A percentile compares a stretch with the other conserved stretches of the same genome.
These are phyloP conservation scores for Hypomyces perniciosus DNA, from an alignment of 2,329 filamentous ascomycete species.

Conservation along the genomic window DNA sequence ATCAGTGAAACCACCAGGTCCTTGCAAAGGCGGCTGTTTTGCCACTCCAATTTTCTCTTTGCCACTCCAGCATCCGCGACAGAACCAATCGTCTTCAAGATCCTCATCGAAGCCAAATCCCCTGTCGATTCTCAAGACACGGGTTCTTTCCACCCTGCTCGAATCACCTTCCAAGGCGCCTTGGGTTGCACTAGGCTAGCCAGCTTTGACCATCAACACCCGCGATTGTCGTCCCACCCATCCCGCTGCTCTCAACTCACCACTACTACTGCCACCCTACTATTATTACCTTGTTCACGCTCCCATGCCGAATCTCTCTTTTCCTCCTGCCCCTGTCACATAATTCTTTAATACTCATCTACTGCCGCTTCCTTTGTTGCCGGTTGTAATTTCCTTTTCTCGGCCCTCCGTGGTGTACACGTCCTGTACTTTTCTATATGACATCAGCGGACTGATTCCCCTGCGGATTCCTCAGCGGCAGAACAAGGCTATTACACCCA, in stretches of 20 bases:
- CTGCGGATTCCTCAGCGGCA: neutral
- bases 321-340: neutral
- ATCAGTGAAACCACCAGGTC: too few relatives aligned
- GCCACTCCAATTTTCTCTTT: slow-evolving; percentile 12
- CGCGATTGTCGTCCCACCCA: slow-evolving; percentile 12
- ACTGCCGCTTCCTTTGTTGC: neutral
- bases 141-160: slow-evolving; percentile 7
- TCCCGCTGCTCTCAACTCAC: slow-evolving; percentile 11
- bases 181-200: slow-evolving; percentile 14
- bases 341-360: neutral
- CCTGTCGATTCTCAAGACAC: slow-evolving; percentile 11
- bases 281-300: slow-evolving; percentile 9
- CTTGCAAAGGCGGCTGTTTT: slow-evolving; percentile 9
- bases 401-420: neutral
- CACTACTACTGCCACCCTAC: slow-evolving; percentile 11
- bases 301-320: slow-evolving; percentile 5
- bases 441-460: neutral
- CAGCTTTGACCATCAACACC: slow-evolving; percentile 15
- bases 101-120: slow-evolving; percentile 7
- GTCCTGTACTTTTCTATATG: neutral
- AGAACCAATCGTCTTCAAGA: slow-evolving; percentile 11
- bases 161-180: slow-evolving; percentile 6
- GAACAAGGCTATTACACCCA: neutral
- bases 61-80: slow-evolving; percentile 5
- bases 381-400: neutral